These are phyloP conservation scores for Effrenium voratum DNA, from an alignment of 73 alveolate genomes.

Conservation along the genomic window DNA sequence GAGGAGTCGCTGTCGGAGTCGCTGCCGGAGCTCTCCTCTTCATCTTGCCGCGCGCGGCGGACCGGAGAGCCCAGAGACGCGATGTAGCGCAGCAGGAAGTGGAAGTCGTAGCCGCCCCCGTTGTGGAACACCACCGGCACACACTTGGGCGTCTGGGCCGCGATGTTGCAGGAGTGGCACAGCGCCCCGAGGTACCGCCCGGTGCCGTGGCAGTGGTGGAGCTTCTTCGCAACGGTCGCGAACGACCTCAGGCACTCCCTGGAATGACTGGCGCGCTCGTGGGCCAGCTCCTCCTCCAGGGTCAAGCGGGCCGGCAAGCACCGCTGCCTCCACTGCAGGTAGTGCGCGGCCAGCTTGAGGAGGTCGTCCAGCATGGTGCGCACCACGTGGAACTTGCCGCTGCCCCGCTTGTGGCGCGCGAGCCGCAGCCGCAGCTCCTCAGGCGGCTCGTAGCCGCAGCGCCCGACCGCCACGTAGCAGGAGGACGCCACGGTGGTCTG, in stretches of 20 bases:
- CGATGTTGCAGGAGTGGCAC: not conserved
- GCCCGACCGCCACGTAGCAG: not conserved
- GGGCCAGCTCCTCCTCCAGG: constrained; percentile 7
- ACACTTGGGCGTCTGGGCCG: not conserved
- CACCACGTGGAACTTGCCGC: not conserved
- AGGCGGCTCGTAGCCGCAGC: constrained; percentile 8
- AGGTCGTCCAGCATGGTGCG: not conserved
- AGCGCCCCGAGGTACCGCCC: not conserved
- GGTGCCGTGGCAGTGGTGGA: not conserved
- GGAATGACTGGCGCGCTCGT: not conserved
- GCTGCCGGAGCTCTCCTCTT: too few species aligned
- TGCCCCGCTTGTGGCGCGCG: not conserved
- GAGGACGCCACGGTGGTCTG: not conserved
- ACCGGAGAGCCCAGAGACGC: constrained; percentile 7
- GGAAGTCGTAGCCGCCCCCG: not conserved
- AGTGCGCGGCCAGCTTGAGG: not conserved
- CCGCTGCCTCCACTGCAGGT: constrained; percentile 22
- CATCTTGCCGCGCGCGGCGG: too few species aligned
- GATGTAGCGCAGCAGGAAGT: not conserved
- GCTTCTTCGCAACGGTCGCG: not conserved
- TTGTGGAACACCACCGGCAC: not conserved
- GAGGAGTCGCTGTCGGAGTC: too few species aligned
- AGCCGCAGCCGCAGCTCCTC: not conserved
- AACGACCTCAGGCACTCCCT: not conserved
- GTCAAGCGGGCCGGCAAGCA: not conserved